Evolutionary conservation across 768 basidiomycete species (phyloP), one percentile per base, ranked within the genome.

Genomic region (Mrakia blollopis): DNA sequence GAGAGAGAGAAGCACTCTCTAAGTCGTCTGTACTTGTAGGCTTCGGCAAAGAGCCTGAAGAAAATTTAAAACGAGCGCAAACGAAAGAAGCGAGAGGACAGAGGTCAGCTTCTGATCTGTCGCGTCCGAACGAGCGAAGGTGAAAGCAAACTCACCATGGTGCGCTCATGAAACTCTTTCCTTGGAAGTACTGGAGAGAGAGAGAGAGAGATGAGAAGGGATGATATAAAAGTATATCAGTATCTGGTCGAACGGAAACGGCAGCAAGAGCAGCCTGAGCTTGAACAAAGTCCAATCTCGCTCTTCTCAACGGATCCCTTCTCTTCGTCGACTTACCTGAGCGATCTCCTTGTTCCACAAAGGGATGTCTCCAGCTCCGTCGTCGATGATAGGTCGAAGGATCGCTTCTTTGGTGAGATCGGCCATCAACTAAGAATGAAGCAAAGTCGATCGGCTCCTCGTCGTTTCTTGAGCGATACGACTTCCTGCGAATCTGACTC

Each of bases 261-360:
- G 44, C n/a, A n/a, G n/a, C n/a, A 44, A 44, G 39, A 44, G 44
- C 44, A 13, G n/a, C n/a, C n/a, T n/a, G n/a, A 6, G 44, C 44
- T 44, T 13, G 44, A 14, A 11, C 44, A n/a, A n/a, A n/a, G n/a
- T n/a, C n/a, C n/a, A n/a, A n/a, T n/a, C n/a, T n/a, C n/a, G 44
- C 14, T 44, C 44, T 13, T 44, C 11, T 14, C 44, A 44, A 44
- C 10, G 11, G 2, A 44, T 1, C 10, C 14, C 14, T 14, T 44
- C 10, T 11, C 44, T 44, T 6, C 5, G 39, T 44, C 44, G 18
- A 50, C 47, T 21, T 18, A 50, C 47, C 47, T 50, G 93, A 61
- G 93, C 93, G 67, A 96, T 95, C 83, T 94, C 82, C 83, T 97
- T 96, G 85, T 98, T 98, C 95, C 94, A 98, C 11, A 97, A 87